Conservation (phyloP, 345 rosid genomes). For the Brassica rapa region DNA sequence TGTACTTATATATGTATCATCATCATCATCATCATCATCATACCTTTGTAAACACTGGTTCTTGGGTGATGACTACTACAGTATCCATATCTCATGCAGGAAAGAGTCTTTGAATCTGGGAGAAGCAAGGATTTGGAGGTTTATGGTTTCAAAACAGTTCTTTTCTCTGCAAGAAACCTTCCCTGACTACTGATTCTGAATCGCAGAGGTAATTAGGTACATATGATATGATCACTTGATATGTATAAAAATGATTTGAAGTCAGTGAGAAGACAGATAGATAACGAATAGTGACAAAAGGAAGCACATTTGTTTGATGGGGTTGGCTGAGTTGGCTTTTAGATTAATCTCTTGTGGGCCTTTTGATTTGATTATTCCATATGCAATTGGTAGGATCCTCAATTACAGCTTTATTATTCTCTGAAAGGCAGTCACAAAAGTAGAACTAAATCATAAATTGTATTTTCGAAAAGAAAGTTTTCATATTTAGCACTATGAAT, state of each 20-base stretch:
- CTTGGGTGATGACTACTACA: slow-evolving; percentile 49
- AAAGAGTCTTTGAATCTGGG: slow-evolving; percentile 1
- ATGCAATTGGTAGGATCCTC: slow-evolving; percentile 42
- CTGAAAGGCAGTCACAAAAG: slow-evolving; percentile 21
- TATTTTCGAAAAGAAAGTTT: not conserved
- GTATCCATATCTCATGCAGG: slow-evolving; percentile 59
- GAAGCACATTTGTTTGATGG: slow-evolving; percentile 32
- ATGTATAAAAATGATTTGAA: slow-evolving; percentile 34
- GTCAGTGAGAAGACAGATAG: slow-evolving; percentile 44
- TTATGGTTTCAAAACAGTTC: slow-evolving; percentile 30
- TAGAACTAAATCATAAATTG: slow-evolving; percentile 4
- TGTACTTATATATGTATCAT: not conserved
- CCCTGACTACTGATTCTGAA: slow-evolving; percentile 25
- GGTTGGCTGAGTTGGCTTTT: slow-evolving; percentile 42
- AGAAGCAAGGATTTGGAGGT: slow-evolving; percentile 20
- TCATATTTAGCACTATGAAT: slow-evolving; percentile 4
- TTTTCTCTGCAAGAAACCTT: slow-evolving; percentile 36
- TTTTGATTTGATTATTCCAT: slow-evolving; percentile 39
- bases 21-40: slow-evolving; percentile 19
- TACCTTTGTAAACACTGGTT: slow-evolving; percentile 48
- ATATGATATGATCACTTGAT: slow-evolving; percentile 30
- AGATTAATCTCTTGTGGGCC: slow-evolving; percentile 39
- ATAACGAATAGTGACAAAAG: slow-evolving; percentile 39
- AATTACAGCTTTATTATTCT: slow-evolving; percentile 37
- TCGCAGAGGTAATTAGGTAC: slow-evolving; percentile 41